Percentiles rank a stretch among this genome's conserved stretches.
These are phyloP conservation scores for Scytalidium sp. DNA, from an alignment of 2,329 filamentous ascomycete species.

Conservation along the genomic window DNA sequence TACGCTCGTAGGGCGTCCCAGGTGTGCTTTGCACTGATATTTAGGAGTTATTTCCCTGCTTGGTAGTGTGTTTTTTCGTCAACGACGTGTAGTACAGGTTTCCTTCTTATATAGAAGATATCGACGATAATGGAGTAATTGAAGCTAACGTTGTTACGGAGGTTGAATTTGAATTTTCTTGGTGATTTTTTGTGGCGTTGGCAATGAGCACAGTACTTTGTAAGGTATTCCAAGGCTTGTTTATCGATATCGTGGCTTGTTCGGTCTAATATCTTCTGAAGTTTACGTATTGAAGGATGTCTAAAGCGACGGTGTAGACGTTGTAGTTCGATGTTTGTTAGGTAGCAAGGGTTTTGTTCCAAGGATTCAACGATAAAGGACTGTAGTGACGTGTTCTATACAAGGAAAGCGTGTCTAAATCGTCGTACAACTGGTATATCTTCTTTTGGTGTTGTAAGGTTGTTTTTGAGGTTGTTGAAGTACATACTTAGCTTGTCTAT, in stretches of 20 bases:
- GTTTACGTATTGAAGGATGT: background rate
- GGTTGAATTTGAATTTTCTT: constrained; percentile 4
- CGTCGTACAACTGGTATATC: background rate
- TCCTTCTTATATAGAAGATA: constrained; percentile 3
- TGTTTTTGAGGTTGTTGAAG: constrained; percentile 5
- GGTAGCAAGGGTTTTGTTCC: constrained; percentile 1
- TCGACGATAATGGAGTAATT: constrained; percentile 7
- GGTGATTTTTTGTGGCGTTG: constrained; percentile 1
- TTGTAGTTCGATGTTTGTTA: constrained; percentile 1
- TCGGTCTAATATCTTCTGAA: background rate
- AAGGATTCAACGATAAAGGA: background rate
- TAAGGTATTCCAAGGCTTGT: background rate
- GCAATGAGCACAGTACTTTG: constrained; percentile 3
- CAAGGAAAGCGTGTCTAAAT: constrained; percentile 1
- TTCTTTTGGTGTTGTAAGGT: background rate
- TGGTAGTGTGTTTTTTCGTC: constrained; percentile 3
- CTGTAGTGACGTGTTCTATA: constrained; percentile 3
- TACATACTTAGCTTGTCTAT: constrained; percentile 5
- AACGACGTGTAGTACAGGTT: constrained; percentile 4
- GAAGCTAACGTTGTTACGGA: constrained; percentile 3
- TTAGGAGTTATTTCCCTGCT: constrained; percentile 4
- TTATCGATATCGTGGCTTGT: background rate
- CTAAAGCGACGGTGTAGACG: constrained; percentile 1
- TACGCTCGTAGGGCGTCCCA: constrained; percentile 4
- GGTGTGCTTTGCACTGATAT: background rate